Evolutionary conservation across 2,329 filamentous ascomycete genomes (phyloP), one percentile per base, ranked within the genome.

Genomic region (Orbilia javanica): DNA sequence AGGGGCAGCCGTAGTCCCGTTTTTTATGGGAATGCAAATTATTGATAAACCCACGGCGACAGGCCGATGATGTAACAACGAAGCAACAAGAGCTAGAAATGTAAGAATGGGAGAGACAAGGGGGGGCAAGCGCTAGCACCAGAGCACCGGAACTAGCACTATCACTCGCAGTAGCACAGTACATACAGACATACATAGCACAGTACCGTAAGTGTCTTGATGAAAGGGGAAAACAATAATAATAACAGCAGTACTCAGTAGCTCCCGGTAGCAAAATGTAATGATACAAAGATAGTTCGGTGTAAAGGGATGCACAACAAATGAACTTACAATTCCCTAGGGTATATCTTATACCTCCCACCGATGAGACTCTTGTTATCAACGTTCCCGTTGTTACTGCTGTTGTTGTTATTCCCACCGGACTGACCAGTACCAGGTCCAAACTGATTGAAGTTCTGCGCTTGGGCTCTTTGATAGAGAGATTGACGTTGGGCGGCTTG

Each of bases 61-160:
- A 64, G 29, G 50, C 63, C 70, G 72, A 77, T 77, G 73, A 77
- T 77, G 73, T 77, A 77, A 77, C 73, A 77, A 66, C 64, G 62
- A 53, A 71, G 60, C 67, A 48, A 48, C 55, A 42, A 44, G 20
- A 25, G 18, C 22, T 13, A 27, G 11, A 42, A 63, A 27, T 18
- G 13, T n/a, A n/a, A n/a, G n/a, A n/a, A n/a, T n/a, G 13, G 46
- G 57, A 15, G 11, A 63, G 57, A 34, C 27, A 63, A 46, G 22
- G 39, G 46, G 46, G 50, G 46, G 20, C n/a, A 44, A 25, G 46
- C 52, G n/a, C n/a, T n/a, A 22, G 4, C 48, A n/a, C n/a, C n/a
- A n/a, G 8, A 52, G 18, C 31, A 34, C 31, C 10, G 31, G 31
- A 4, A 44, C 15, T 44, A 44, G 18, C 18, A 44, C 42, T 10